phyloP scores from a whole-genome alignment of 2,329 filamentous ascomycete genomes.

The Sphaceloma murrayae region DNA sequence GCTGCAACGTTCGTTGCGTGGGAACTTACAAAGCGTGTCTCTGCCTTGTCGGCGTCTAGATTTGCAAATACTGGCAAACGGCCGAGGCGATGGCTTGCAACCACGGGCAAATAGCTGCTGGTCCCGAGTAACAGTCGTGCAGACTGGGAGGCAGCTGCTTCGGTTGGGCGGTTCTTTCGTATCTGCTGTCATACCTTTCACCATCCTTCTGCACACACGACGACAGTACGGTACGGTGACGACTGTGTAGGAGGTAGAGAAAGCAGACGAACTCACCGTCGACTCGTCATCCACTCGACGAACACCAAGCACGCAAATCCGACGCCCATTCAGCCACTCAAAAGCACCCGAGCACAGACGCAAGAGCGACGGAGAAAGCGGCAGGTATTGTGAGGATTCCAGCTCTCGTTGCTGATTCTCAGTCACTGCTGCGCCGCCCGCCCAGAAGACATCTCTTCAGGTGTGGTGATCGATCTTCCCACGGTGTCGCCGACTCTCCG shows the following conservation, averaged over 20 bases:
- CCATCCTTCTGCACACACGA: constrained; percentile 8
- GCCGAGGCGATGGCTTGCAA: constrained; percentile 16
- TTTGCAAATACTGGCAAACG: constrained; percentile 17
- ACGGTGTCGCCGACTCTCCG: no score
- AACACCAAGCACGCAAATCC: not conserved
- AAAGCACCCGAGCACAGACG: not conserved
- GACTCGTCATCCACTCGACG: no score
- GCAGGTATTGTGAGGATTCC: constrained; percentile 8
- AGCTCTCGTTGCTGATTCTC: not conserved
- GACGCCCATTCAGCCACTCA: not conserved
- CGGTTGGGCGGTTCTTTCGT: constrained; percentile 3
- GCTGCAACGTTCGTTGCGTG: constrained; percentile 13
- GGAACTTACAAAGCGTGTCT: constrained; percentile 9
- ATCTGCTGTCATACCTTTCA: constrained; percentile 9
- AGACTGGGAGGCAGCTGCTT: constrained; percentile 5
- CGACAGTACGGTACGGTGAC: not conserved
- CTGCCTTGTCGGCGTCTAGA: constrained; percentile 16
- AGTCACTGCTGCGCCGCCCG: constrained; percentile 5
- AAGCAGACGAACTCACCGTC: no score
- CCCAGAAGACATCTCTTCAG: no score
- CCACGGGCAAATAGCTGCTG: constrained; percentile 17
- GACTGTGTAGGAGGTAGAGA: no score
- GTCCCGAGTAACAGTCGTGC: constrained; percentile 10
- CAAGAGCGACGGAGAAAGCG: constrained; percentile 8
- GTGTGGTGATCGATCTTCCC: no score